Evolutionary conservation across 1,139 yeast genomes (phyloP).

Genomic region (Diutina mesorugosa): DNA sequence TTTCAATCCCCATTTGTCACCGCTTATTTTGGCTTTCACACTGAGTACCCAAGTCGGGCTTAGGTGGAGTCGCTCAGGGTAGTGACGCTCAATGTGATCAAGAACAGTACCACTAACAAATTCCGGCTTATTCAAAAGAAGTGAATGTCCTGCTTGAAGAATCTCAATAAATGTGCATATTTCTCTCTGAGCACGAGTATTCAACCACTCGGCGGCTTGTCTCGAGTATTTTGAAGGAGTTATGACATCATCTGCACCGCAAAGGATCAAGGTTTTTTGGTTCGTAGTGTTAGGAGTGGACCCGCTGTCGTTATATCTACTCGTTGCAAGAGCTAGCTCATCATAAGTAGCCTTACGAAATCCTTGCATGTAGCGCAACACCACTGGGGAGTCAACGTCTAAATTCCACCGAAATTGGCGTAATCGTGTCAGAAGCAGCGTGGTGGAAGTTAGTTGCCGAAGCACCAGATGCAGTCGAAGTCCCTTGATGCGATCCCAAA

Average conservation of each 20-base stretch:
- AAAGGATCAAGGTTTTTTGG: constrained; percentile 35
- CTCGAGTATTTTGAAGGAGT: constrained; percentile 31
- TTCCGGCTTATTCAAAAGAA: constrained; percentile 54
- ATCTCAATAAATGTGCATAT: constrained; percentile 27
- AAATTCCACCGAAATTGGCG: constrained; percentile 63
- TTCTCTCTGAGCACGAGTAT: constrained; percentile 13
- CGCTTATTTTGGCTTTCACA: constrained; percentile 46
- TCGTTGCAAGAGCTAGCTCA: constrained; percentile 30
- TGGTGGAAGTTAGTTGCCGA: constrained; percentile 30
- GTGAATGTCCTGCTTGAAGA: constrained; percentile 52
- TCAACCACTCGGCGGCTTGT: constrained; percentile 14
- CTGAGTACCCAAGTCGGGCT: constrained; percentile 55
- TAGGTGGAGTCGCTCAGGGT: constrained; percentile 34
- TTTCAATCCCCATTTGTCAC: constrained; percentile 71
- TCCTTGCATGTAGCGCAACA: constrained; percentile 41
- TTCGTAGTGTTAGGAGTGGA: constrained; percentile 12
- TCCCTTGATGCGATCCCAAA: constrained; percentile 53
- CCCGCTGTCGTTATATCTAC: constrained; percentile 20
- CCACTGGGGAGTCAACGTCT: constrained; percentile 42
- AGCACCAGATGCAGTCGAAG: constrained; percentile 42
- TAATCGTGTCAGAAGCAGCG: constrained; percentile 27
- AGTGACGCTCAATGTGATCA: constrained; percentile 40
- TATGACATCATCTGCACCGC: constrained; percentile 46
- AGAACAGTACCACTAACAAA: constrained; percentile 49
- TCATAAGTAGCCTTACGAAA: constrained; percentile 27